These are phyloP conservation scores for Gnomoniopsis smithogilvyi DNA, from an alignment of 2,329 filamentous ascomycete species.

Conservation along the genomic window DNA sequence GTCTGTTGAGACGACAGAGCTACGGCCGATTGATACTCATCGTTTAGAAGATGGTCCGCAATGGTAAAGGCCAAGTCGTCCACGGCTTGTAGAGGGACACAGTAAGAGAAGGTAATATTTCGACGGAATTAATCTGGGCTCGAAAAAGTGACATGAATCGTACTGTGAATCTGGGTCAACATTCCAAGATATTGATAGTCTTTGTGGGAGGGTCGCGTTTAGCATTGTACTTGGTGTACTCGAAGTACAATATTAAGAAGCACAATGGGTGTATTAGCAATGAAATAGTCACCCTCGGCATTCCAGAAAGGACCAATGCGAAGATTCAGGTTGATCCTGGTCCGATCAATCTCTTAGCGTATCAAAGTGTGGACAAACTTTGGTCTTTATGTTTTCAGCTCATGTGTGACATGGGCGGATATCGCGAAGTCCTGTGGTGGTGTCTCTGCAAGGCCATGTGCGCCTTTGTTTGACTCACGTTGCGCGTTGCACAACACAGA, in stretches of 20 bases:
- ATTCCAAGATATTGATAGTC: neutral
- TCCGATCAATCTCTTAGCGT: neutral
- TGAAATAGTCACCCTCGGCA: neutral
- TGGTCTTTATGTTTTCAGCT: too few relatives aligned
- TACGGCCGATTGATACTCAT: neutral
- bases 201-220: neutral
- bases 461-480: neutral
- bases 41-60: neutral
- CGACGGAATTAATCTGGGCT: neutral
- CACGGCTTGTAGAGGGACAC: neutral
- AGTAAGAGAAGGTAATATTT: neutral
- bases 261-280: neutral
- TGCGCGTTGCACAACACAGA: neutral
- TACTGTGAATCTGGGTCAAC: neutral
- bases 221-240: neutral
- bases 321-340: neutral
- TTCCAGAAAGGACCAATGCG: neutral
- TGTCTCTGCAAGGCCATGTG: neutral
- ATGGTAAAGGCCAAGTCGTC: neutral
- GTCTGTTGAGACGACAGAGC: neutral
- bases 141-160: neutral
- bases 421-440: too few relatives aligned
- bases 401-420: neutral
- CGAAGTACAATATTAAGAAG: conserved; percentile 3
- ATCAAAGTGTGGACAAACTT: neutral